Evolutionary conservation across 495 filamentous ascomycete species (phyloP), one percentile per base, ranked within the genome.

Genomic region (Penicillium simplicissimum): DNA sequence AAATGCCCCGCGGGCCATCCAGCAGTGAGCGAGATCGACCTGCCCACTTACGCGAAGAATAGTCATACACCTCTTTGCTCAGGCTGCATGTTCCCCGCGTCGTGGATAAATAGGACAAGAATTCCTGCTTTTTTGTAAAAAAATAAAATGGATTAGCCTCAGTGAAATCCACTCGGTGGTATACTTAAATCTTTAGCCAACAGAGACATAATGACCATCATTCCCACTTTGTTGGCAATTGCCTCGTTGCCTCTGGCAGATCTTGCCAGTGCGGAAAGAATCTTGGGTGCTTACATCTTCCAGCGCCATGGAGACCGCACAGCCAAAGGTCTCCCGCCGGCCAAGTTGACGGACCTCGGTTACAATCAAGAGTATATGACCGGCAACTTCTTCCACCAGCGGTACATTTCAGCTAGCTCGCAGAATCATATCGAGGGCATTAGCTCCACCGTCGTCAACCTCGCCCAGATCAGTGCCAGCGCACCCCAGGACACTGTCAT

Each of bases 401-500:
- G 84, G 5, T 89, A 88, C 67, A 74, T 87, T 60, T 69, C 75
- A 5, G 66, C 71, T n/a, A 70, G 66, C 33, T 72, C 81, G 1
- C 38, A 76, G 8, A 75, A 69, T 48, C 71, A 76, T 47, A 85
- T 88, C 66, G 62, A 70, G 19, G 83, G 82, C 25, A 78, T 89
- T 52, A 79, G 76, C 55, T 55, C 75, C 19, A 72, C 83, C 59
- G 60, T 79, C n/a, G 84, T 86, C 63, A 81, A 81, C 62, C 75
- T 79, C 28, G 71, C 72, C 6, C 85, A 88, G 57, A 71, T 89
- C 58, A 72, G 73, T 3, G 80, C 81, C 13, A 79, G 75, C 14
- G 74, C 82, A 0, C 84, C 87, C 8, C 63, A 79, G 23, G 83
- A 87, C 65, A 73, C 72, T 56, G 85, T 88, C 8, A 77, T 89